Percentiles rank a stretch among this genome's conserved stretches.
These are phyloP conservation scores for Entonaema liquescens DNA, from an alignment of 495 filamentous ascomycete species.

Conservation along the genomic window DNA sequence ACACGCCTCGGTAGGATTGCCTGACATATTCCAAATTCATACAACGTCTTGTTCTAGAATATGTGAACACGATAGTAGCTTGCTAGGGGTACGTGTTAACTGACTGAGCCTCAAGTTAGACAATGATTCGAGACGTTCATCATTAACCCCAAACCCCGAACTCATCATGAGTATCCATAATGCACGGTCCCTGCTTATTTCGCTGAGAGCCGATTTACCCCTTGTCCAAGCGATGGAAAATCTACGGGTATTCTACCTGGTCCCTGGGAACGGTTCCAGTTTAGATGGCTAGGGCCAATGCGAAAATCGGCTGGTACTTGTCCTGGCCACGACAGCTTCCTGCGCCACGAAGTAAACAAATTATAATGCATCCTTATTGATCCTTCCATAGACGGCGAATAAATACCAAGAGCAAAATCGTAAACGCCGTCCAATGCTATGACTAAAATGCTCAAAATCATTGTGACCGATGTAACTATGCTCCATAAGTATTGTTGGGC, in stretches of 20 bases:
- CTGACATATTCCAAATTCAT: not conserved
- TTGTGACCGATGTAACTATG: not conserved
- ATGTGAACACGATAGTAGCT: not conserved
- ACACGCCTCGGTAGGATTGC: not conserved
- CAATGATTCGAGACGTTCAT: not conserved
- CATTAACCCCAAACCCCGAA: not conserved
- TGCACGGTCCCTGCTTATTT: not conserved
- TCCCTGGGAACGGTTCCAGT: not conserved
- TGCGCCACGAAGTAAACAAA: not conserved
- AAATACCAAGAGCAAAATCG: not conserved
- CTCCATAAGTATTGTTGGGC: not conserved
- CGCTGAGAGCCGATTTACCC: not conserved
- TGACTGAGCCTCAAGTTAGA: not conserved
- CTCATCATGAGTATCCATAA: no score
- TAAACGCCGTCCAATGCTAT: not conserved
- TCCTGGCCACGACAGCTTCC: not conserved
- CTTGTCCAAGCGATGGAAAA: not conserved
- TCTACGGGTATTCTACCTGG: not conserved
- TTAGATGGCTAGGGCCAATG: not conserved
- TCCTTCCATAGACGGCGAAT: not conserved
- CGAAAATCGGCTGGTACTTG: not conserved
- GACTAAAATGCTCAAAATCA: not conserved
- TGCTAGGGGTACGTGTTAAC: not conserved
- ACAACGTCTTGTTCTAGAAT: not conserved
- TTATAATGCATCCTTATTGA: not conserved